Evolutionary conservation across 2,329 filamentous ascomycete genomes (phyloP), one percentile per base, ranked within the genome.

Genomic region (Penicillium sclerotiorum): DNA sequence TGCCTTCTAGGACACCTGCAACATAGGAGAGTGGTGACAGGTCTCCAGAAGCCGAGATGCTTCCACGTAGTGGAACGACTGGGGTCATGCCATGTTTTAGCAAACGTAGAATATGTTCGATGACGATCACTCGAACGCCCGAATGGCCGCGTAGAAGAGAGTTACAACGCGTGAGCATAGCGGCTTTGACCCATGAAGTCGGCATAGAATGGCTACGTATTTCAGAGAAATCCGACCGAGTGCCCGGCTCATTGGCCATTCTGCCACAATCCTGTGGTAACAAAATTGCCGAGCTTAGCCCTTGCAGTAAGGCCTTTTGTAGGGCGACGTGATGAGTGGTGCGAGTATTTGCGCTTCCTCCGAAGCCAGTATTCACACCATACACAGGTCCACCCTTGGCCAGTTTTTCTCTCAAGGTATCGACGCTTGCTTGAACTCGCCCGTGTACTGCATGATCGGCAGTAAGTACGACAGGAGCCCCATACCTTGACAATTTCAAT

Each of bases 311-410:
- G 3, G 60, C 61, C 32, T 59, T 78, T 59, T 85, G 83, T 11
- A 86, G 69, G 4, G 73, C 20, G 68, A 58, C 33, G 76, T 67
- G 25, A 78, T 65, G 6, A 71, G 68, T 1, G 3, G 82, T 85
- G 3, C 83, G 75, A 0, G 78, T 76, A 59, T 86, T 81, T n/a
- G 85, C 85, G 45, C 79, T 85, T 21, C 84, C 85, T 5, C 85
- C 85, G 52, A 86, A 87, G 5, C 84, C 84, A 0, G 85, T 88
- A 55, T 84, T 87, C 37, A 86, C 81, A 9, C 83, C 83, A 11
- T 27, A 27, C 11, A 27, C 25, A 6, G 25, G 6, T 11, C 11
- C 25, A 11, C 25, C 25, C 7, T 6, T 7, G 11, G 6, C 11
- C 7, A 27, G 25, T 11, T 27, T 27, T 27, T 27, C 11, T 7